A percentile compares a stretch with the other conserved stretches of the same genome.
Conservation (phyloP, 805 yeast genomes). For the Schizosaccharomyces cryophilus region DNA sequence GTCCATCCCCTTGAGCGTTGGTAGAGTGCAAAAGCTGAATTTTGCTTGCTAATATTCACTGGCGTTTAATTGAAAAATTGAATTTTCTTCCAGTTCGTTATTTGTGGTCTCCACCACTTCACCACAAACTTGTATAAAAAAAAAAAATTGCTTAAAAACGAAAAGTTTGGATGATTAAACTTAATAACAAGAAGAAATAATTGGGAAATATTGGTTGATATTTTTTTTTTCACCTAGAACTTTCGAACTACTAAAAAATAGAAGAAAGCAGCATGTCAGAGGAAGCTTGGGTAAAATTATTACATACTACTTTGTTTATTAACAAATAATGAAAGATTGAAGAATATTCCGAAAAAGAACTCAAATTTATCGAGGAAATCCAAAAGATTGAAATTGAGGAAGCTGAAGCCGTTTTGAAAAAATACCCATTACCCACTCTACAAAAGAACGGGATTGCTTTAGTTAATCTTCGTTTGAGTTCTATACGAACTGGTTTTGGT, state of each 20-base stretch:
- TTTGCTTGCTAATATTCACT: not conserved
- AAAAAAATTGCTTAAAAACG: too few relatives aligned
- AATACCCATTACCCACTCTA: slow-evolving; percentile 34
- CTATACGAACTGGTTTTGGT: slow-evolving; percentile 47
- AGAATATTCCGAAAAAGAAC: not conserved
- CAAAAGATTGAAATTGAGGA: slow-evolving; percentile 26
- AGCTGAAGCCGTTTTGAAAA: slow-evolving; percentile 19
- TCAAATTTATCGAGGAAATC: slow-evolving; percentile 18
- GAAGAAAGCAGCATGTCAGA: not conserved
- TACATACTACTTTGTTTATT: not conserved
- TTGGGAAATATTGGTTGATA: too few relatives aligned
- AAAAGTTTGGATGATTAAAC: too few relatives aligned
- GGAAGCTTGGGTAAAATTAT: not conserved
- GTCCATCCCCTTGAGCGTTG: not conserved
- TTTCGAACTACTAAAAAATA: too few relatives aligned
- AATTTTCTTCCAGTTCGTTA: too few relatives aligned
- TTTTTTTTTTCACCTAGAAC: too few relatives aligned
- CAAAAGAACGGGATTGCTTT: slow-evolving; percentile 50
- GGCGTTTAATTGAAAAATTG: too few relatives aligned
- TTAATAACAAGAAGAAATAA: too few relatives aligned
- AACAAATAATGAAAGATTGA: not conserved
- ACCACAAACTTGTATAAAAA: too few relatives aligned
- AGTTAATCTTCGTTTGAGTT: slow-evolving; percentile 32
- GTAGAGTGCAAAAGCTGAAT: not conserved
- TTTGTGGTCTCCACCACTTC: too few relatives aligned